phyloP scores from a whole-genome alignment of 768 basidiomycete species.

The Roridomyces roridus region DNA sequence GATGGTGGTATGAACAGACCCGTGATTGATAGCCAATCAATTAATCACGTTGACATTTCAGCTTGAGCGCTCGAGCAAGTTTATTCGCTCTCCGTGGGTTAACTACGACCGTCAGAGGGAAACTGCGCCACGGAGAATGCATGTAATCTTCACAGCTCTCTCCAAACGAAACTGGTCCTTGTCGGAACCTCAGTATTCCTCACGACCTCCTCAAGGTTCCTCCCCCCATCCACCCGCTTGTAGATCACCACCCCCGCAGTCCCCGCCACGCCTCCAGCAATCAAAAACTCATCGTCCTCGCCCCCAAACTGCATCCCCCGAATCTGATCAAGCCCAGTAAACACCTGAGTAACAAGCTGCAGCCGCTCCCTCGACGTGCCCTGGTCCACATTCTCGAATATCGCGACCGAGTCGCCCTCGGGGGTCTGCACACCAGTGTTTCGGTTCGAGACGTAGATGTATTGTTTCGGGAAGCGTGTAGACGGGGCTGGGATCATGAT shows the following conservation, averaged over 20 bases:
- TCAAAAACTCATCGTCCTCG: conserved; percentile 54
- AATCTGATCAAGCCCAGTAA: conserved; percentile 54
- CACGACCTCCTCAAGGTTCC: conserved; percentile 56
- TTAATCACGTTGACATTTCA: too few species aligned
- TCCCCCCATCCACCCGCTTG: conserved; percentile 59
- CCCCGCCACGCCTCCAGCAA: conserved; percentile 61
- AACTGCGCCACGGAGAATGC: too few species aligned
- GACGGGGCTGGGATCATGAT: conserved; percentile 47
- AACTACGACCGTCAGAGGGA: too few species aligned
- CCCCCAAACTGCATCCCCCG: conserved; percentile 53
- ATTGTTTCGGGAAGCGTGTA: conserved; percentile 40
- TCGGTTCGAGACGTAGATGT: conserved; percentile 54
- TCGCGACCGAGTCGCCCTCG: conserved; percentile 56
- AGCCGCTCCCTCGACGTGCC: conserved; percentile 37
- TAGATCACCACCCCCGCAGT: conserved; percentile 63
- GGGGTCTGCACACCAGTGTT: conserved; percentile 43
- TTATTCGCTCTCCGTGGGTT: too few species aligned
- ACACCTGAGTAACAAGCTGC: conserved; percentile 49
- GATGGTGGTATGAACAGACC: too few species aligned
- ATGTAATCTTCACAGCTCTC: too few species aligned
- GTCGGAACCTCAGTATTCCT: conserved; percentile 59
- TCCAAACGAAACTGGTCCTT: conserved; percentile 59
- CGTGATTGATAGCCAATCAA: too few species aligned
- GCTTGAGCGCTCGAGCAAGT: too few species aligned
- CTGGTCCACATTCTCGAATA: conserved; percentile 50